Evolutionary conservation across 306 rosid genomes (phyloP), one percentile per base, ranked within the genome.

Genomic region (Lathyrus aphaca): DNA sequence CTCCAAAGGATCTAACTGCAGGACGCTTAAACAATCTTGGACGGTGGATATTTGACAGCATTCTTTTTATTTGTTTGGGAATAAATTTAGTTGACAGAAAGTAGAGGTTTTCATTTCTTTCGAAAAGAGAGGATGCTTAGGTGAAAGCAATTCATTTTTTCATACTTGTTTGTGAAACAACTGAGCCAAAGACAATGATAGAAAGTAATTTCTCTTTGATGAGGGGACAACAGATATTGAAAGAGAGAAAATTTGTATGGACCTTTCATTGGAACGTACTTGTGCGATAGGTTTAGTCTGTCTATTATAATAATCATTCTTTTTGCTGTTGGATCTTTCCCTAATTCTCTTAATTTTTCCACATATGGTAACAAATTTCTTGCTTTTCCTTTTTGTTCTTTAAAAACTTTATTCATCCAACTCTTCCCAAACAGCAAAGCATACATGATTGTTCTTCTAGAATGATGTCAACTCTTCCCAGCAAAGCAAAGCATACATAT

Each of bases 361-460:
- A 55, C 43, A 56, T 38, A 57, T 39, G 3, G 39, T 17, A 39
- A 27, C 44, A 27, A 10, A 64, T 14, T 27, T 23, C 25, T 67
- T 40, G 10, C 39, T 40, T 51, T 42, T 29, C 46, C 57, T 40
- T 11, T 19, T 59, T 59, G 37, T 19, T 51, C 65, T 14, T 14
- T 60, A 43, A 61, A 40, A 29, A 48, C 5, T 73, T 70, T 32
- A 53, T 42, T 54, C 55, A 11, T 64, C 69, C 59, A 59, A 5
- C 44, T 53, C 42, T 56, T 42, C 39, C 39, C 39, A 35, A 35
- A 35, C 39, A 35, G 39, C 10, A 35, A 35, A 35, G 10, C 39
- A 35, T 35, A 6, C 39, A 35, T 35, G 10, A 35, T 7, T 35
- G 10, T 35, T 32, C 39, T 35, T 35, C 39, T 35, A 35, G 39